These are phyloP conservation scores for Carpinus viminea DNA, from an alignment of 306 rosid species.

Conservation along the genomic window DNA sequence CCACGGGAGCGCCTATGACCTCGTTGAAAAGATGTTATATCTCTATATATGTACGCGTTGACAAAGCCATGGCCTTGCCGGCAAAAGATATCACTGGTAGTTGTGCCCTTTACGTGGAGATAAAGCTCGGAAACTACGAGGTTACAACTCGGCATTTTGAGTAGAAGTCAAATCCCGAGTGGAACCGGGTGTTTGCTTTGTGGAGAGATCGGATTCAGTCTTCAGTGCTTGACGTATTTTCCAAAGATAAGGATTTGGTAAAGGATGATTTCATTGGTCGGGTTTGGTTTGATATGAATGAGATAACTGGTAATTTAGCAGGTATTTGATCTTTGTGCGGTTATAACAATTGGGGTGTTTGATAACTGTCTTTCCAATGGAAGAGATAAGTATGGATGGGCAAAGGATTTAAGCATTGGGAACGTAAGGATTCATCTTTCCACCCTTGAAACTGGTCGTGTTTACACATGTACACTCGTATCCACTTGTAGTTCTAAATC, in stretches of 20 bases:
- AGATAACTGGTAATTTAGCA: slow-evolving; percentile 91
- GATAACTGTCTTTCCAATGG: slow-evolving; percentile 88
- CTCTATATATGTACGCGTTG: slow-evolving; percentile 92
- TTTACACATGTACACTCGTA: slow-evolving; percentile 88
- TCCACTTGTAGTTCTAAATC: slow-evolving; percentile 82
- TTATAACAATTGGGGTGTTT: slow-evolving; percentile 83
- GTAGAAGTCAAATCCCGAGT: slow-evolving; percentile 85
- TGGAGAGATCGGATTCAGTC: slow-evolving; percentile 86
- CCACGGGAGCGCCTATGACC: too few relatives aligned
- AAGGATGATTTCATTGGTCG: slow-evolving; percentile 88
- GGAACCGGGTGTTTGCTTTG: slow-evolving; percentile 93
- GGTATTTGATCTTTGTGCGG: slow-evolving; percentile 94
- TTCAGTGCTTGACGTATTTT: slow-evolving; percentile 70
- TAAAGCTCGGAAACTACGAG: slow-evolving; percentile 83
- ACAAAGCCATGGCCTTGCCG: slow-evolving; percentile 83
- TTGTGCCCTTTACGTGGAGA: slow-evolving; percentile 84
- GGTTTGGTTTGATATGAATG: slow-evolving; percentile 71
- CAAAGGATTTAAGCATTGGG: slow-evolving; percentile 74
- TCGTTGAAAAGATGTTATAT: slow-evolving; percentile 97
- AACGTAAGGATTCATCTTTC: slow-evolving; percentile 95
- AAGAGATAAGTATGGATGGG: slow-evolving; percentile 68
- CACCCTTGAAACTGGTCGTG: slow-evolving; percentile 86
- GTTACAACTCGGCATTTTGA: slow-evolving; percentile 94
- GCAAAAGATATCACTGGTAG: slow-evolving; percentile 81
- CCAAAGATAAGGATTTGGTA: slow-evolving; percentile 81